Base-by-base conservation (phyloP, 768 basidiomycete species). In the Holtermanniella nyarrowii region DNA sequence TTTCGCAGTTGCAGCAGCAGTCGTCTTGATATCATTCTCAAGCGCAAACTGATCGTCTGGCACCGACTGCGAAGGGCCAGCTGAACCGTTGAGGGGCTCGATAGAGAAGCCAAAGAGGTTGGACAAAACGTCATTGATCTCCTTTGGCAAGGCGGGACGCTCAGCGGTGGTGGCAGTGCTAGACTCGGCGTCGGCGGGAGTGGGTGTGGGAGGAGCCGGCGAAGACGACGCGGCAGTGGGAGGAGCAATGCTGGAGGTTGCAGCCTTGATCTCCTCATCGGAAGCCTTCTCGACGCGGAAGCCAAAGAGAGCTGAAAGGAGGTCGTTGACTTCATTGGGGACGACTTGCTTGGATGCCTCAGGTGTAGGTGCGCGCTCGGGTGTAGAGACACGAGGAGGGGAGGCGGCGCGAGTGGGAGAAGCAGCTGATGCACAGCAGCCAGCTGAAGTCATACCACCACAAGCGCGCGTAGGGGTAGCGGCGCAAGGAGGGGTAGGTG, bases 241-340 rank as follows among this genome's bases (percentile, higher is more conserved):
- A 7, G 7, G 31, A 7, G 31, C 31, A n/a, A n/a, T n/a, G n/a
- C n/a, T 50, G 21, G 40, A 46, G 20, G 41, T 21, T 18, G 26
- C 27, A 2, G 27, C 44, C 11, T 46, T 42, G 1, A 40, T 16
- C 5, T 56, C 47, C 21, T 31, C 40, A 20, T 58, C 50, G 26
- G 42, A 26, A 22, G 56, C 24, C 22, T 61, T 63, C 42, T 62
- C 61, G 46, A 68, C 59, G 26, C 55, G 56, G 18, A 68, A 57
- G 48, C 66, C 66, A 39, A 65, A 55, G 53, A 63, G 62, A 14
- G 59, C 56, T 18, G 58, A 60, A 44, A 68, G 58, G 21, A 68
- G 52, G 39, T 61, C 47, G 61, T 65, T 68, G 50, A 68, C 41
- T 27, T 59, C 51, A 22, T 58, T 47, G n/a, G 66, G 63, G 52